Evolutionary conservation across 495 filamentous ascomycete species (phyloP), one percentile per base, ranked within the genome.

Genomic region (Penicillium lividum): DNA sequence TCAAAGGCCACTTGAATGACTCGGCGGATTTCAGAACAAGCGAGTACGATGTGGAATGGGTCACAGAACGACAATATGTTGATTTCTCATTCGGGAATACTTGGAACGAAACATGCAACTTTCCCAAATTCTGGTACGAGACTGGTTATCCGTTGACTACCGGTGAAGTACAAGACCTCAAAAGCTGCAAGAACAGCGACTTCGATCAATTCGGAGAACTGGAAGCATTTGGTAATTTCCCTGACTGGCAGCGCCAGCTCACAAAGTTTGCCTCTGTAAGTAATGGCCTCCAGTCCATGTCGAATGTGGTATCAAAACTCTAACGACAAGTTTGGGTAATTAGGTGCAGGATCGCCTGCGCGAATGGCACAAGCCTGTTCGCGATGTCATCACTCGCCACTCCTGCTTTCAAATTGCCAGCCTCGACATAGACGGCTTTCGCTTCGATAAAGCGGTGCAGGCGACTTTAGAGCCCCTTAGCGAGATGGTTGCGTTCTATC

Each of bases 161-260:
- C 66, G 73, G 36, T 72, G 81, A 56, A 64, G 63, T 51, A 69
- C 16, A 79, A 44, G 44, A 76, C 43, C 48, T 87, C 31, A 70
- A 77, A 16, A 85, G 85, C 4, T 90, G 87, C 68, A 85, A 84
- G 60, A 68, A 89, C 68, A 87, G 86, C 61, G 87, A 90, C 33
- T 90, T 89, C 58, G 87, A 89, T 46, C 78, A 88, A 67, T 89
- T 86, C 56, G 87, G 86, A 46, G 86, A 89, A 61, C 82, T 82
- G 25, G 85, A 86, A 64, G 84, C 86, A 15, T 89, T 89, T 57
- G 87, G 86, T 55, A 82, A 85, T 29, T 88, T 76, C 53, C 85
- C 85, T 3, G 86, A 89, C 61, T 90, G 84, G 82, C 73, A 88
- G 64, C 78, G 80, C 60, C 81, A 90, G 69, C 74, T 91, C 43